phyloP scores from a whole-genome alignment of 2,329 filamentous ascomycete genomes.

The Acarospora socialis region DNA sequence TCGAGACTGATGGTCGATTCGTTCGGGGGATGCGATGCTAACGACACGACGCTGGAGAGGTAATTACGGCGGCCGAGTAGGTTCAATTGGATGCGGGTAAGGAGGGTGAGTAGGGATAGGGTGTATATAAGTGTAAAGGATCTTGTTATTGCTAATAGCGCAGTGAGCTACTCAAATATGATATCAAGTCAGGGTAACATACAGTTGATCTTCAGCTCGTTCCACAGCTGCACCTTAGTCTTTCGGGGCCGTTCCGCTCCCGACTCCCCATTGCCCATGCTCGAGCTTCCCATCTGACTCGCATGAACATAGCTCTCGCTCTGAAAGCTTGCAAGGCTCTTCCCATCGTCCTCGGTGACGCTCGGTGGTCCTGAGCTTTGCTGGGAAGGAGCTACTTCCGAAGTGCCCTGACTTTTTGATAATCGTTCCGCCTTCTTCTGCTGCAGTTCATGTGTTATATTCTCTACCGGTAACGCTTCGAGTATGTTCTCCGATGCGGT shows the following conservation, averaged over 20 bases:
- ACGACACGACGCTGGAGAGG: conserved; percentile 82
- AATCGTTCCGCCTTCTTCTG: conserved; percentile 71
- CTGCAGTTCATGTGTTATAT: conserved; percentile 85
- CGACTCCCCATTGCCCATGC: conserved; percentile 31
- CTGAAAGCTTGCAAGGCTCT: conserved; percentile 59
- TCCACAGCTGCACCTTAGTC: conserved; percentile 90
- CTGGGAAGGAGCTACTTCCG: conserved; percentile 43
- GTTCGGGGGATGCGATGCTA: conserved; percentile 61
- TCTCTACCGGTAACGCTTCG: conserved; percentile 76
- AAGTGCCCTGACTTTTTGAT: conserved; percentile 36
- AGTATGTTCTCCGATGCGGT: conserved; percentile 83
- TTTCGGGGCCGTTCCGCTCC: conserved; percentile 46
- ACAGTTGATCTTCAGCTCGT: conserved; percentile 94
- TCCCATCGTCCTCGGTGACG: conserved; percentile 67
- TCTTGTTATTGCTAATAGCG: conserved; percentile 60
- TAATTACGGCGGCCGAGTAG: conserved; percentile 91
- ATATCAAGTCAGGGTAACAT: conserved; percentile 24
- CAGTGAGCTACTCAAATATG: conserved; percentile 9
- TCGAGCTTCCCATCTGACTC: conserved; percentile 54
- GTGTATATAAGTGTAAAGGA: conserved; percentile 89
- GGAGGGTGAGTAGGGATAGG: conserved; percentile 71
- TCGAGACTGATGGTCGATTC: conserved; percentile 72
- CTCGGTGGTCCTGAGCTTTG: conserved; percentile 47
- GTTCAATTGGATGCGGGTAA: conserved; percentile 92
- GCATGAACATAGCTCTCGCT: conserved; percentile 75